Conservation (phyloP, 805 yeast species). For the Priceomyces carsonii region DNA sequence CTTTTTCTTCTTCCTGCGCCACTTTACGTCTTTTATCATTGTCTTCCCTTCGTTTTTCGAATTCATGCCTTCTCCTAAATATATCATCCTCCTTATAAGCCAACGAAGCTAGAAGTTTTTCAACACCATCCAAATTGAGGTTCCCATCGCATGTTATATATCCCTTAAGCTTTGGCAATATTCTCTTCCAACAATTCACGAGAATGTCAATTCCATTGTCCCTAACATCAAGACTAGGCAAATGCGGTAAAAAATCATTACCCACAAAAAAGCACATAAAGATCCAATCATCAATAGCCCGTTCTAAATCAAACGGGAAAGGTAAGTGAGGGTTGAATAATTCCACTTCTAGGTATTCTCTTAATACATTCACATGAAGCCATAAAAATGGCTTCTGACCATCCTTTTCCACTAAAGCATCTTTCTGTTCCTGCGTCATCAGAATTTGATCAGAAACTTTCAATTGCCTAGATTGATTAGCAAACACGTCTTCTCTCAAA, state of each 20-base stretch:
- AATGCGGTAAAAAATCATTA: conserved; percentile 95
- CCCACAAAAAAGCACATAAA: conserved; percentile 99
- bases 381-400: conserved; percentile 84
- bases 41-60: conserved; percentile 69
- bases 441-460: conserved; percentile 49
- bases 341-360: conserved; percentile 88
- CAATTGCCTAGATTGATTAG: conserved; percentile 58
- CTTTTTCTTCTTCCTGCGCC: conserved; percentile 47
- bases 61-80: conserved; percentile 66
- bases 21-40: conserved; percentile 58
- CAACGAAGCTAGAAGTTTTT: conserved; percentile 61
- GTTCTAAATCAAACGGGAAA: conserved; percentile 81
- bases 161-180: conserved; percentile 64
- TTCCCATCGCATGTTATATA: conserved; percentile 90
- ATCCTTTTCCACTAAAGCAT: conserved; percentile 40
- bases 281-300: conserved; percentile 98
- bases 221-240: conserved; percentile 92
- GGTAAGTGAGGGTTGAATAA: conserved; percentile 67
- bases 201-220: conserved; percentile 88
- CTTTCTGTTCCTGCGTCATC: conserved; percentile 61
- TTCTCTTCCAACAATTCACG: conserved; percentile 79
- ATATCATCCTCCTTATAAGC: conserved; percentile 78
- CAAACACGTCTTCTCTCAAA: conserved; percentile 94
- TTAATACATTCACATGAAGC: conserved; percentile 83
- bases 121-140: conserved; percentile 75